These are phyloP conservation scores for Triticum turgidum DNA, from an alignment of 176 grass and related monocot species.

Conservation along the genomic window DNA sequence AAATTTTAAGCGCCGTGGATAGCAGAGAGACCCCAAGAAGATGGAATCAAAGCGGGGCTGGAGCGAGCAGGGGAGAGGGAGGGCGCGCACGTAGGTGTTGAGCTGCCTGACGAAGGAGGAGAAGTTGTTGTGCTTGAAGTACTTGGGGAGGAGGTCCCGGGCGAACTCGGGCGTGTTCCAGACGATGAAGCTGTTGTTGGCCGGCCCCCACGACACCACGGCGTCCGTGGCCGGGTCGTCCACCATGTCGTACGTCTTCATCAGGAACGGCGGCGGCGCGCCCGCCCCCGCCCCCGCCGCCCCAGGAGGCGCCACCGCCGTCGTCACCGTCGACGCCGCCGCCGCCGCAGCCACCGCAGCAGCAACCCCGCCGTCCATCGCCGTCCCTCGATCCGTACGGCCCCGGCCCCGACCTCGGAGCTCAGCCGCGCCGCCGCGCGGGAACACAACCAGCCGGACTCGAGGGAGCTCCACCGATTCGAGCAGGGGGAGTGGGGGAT, in stretches of 20 bases:
- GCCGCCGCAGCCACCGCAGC: neutral
- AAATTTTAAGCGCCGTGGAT: neutral
- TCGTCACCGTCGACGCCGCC: neutral
- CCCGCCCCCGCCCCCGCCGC: neutral
- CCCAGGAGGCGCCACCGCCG: constrained; percentile 3
- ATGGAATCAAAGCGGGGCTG: neutral
- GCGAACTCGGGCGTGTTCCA: constrained; percentile 95
- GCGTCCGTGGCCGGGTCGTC: constrained; percentile 77
- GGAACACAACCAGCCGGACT: too few relatives aligned
- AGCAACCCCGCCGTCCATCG: constrained; percentile 28
- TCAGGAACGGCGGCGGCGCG: constrained; percentile 72
- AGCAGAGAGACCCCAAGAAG: neutral
- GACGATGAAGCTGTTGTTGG: constrained; percentile 87
- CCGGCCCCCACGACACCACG: constrained; percentile 68
- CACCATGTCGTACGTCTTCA: constrained; percentile 95
- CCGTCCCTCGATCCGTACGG: constrained; percentile 16
- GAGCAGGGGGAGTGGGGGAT: neutral
- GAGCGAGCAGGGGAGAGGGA: neutral
- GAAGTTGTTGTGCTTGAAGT: constrained; percentile 97
- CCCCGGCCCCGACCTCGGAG: too few relatives aligned
- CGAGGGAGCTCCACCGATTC: neutral
- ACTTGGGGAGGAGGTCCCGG: constrained; percentile 85
- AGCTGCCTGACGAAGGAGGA: constrained; percentile 90
- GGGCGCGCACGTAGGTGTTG: constrained; percentile 67
- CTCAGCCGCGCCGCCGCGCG: neutral